Conservation (phyloP, 163 green algal genomes). For the Trebouxiophyceae sp. region DNA sequence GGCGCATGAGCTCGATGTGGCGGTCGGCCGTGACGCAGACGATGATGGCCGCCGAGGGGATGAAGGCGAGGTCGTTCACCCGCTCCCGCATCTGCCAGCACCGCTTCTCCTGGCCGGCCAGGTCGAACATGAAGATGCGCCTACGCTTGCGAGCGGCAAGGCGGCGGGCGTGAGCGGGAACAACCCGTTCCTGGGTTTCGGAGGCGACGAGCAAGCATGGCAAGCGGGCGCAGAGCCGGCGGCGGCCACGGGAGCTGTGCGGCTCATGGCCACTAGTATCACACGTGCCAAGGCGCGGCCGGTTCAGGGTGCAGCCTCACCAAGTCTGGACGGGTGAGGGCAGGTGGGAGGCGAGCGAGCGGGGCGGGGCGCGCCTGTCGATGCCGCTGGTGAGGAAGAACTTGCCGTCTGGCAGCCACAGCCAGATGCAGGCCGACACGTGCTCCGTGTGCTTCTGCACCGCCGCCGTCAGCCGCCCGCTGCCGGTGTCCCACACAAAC, state of each 20-base stretch:
- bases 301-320: too few relatives aligned
- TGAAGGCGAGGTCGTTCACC: conserved; percentile 58
- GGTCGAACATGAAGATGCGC: conserved; percentile 22
- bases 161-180: too few relatives aligned
- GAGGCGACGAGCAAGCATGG: too few relatives aligned
- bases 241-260: too few relatives aligned
- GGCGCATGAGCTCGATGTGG: conserved; percentile 19
- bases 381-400: conserved; percentile 60
- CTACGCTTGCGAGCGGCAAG: too few relatives aligned
- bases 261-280: too few relatives aligned
- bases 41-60: conserved; percentile 29
- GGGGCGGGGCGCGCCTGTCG: conserved; percentile 35
- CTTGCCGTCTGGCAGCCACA: conserved; percentile 70
- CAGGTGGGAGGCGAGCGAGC: too few relatives aligned
- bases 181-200: too few relatives aligned
- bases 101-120: conserved; percentile 15
- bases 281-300: too few relatives aligned
- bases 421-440: conserved; percentile 66
- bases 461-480: conserved; percentile 33
- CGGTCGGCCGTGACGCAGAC: conserved; percentile 29
- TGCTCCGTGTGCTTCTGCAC: conserved; percentile 48
- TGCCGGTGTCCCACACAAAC: conserved; percentile 53
- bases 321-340: too few relatives aligned
- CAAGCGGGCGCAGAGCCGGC: too few relatives aligned
- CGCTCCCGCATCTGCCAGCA: conserved; percentile 5